phyloP scores from a whole-genome alignment of 305 asterid genomes.

The Solanum hybrid region DNA sequence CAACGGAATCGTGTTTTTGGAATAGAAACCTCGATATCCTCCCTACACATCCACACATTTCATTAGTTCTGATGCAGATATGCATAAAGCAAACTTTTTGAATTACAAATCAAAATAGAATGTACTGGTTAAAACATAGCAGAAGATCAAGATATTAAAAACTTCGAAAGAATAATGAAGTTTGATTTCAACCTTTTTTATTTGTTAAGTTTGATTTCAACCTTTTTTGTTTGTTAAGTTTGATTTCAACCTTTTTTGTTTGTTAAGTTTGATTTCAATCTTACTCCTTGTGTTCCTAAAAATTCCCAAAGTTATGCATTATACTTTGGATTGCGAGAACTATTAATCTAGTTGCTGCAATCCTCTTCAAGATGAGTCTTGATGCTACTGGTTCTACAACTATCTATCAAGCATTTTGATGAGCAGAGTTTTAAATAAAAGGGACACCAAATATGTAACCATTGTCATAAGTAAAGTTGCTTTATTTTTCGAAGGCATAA shows the following conservation, averaged over 20 bases:
- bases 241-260: neutral
- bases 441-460: neutral
- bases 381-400: neutral
- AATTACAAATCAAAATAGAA: neutral
- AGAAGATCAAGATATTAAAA: neutral
- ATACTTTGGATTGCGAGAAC: neutral
- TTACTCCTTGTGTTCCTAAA: neutral
- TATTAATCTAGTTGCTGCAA: neutral
- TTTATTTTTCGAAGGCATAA: neutral
- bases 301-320: neutral
- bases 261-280: neutral
- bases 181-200: too few species aligned
- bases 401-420: neutral
- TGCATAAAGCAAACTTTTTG: neutral
- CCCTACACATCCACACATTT: conserved; percentile 39
- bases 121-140: neutral
- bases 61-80: conserved; percentile 8
- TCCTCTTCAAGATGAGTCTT: neutral
- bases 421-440: neutral
- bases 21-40: conserved; percentile 80
- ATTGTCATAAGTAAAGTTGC: neutral
- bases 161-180: neutral
- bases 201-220: neutral
- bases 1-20: conserved; percentile 58
- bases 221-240: neutral